These are phyloP conservation scores for Elongisporangium prolatum DNA, from an alignment of 352 stramenopile species.

Conservation along the genomic window DNA sequence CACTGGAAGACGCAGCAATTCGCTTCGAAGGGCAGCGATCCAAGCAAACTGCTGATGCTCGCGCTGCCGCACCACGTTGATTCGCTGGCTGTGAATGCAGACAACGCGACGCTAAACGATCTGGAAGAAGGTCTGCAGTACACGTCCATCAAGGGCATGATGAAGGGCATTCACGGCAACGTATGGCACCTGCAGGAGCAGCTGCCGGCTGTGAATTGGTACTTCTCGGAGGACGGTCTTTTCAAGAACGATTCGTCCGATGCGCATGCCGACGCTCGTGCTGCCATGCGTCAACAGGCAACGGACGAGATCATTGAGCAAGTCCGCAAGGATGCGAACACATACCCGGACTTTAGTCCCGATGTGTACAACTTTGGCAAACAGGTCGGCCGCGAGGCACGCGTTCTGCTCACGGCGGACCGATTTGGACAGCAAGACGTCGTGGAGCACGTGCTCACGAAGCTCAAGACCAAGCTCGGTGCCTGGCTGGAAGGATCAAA, in stretches of 20 bases:
- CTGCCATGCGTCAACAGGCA: conserved; percentile 25
- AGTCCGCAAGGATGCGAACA: conserved; percentile 45
- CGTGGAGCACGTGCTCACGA: conserved; percentile 36
- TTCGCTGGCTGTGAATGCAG: conserved; percentile 22
- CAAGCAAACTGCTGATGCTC: conserved; percentile 62
- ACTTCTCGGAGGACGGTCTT: conserved; percentile 52
- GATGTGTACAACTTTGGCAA: conserved; percentile 84
- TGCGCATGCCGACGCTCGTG: conserved; percentile 10
- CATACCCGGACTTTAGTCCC: conserved; percentile 35
- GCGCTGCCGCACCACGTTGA: conserved; percentile 72
- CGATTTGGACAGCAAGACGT: conserved; percentile 52
- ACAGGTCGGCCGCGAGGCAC: conserved; percentile 63
- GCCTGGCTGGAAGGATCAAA: conserved; percentile 66
- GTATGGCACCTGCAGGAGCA: conserved; percentile 65
- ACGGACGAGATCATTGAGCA: conserved; percentile 32
- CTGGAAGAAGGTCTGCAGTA: conserved; percentile 40
- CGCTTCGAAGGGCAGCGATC: conserved; percentile 11
- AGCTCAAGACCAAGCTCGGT: conserved; percentile 51
- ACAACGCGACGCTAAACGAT: conserved; percentile 1
- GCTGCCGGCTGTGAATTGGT: conserved; percentile 54
- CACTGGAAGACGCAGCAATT: conserved; percentile 62
- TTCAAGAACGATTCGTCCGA: conserved; percentile 34
- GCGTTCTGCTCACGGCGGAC: conserved; percentile 73
- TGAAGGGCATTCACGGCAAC: conserved; percentile 56
- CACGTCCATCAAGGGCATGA: conserved; percentile 70